Evolutionary conservation across 768 basidiomycete genomes (phyloP), one percentile per base, ranked within the genome.

Genomic region (Auriscalpium orientale): DNA sequence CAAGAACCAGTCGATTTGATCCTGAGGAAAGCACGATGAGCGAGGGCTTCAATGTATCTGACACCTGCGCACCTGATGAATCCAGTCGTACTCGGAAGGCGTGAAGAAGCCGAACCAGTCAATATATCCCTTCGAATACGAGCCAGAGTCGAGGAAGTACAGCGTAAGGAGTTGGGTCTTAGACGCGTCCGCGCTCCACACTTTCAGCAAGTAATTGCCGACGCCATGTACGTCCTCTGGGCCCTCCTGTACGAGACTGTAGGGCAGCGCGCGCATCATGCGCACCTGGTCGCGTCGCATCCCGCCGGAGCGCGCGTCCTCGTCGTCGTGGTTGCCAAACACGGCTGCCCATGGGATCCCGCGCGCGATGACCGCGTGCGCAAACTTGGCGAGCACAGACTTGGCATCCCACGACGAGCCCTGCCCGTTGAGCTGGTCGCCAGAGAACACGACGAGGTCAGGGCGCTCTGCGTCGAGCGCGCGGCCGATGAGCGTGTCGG

Each of bases 381-480:
- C 84, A 64, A 95, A 95, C 70, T 98, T 98, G 13, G 94, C 87
- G 8, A 98, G 72, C 4, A 95, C 87, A 4, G 87, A 89, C 64
- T 85, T 83, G 1, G 91, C 77, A 59, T 97, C 93, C 89, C 94
- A 98, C 0, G 87, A 83, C 0, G 90, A 89, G 12, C 81, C 80
- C 69, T 98, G 94, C 0, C 94, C 95, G 61, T 95, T 97, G 22
- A 97, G 78, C 69, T 95, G 92, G 69, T 98, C 95, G 0, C 95
- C 95, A 0, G 81, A 84, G 64, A 98, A 94, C 8, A 99, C 86
- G 49, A 98, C 87, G 11, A 99, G 69, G 66, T 95, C 91, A 0
- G 95, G 95, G 63, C 88, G 84, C 71, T 95, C 92, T 13, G 73
- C 68, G 51, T 91, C 89, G 21, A 99, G 78, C 20, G 83, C 78